Conservation (phyloP, 208 protist species). For the Acanthamoeba castellanii region DNA sequence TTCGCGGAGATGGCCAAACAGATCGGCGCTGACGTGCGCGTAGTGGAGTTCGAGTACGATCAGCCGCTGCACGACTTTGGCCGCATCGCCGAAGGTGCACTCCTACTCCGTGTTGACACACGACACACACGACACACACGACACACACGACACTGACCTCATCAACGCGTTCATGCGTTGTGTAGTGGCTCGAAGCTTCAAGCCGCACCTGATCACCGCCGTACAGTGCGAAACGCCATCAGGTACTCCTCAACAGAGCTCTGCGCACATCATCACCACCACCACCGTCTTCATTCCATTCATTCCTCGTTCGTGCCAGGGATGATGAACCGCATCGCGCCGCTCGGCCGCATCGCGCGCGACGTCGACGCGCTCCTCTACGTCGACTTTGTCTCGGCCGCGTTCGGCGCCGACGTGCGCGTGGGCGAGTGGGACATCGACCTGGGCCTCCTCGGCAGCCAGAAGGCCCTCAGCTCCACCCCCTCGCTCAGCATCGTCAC, state of each 20-base stretch:
- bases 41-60: conserved; percentile 53
- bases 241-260: neutral
- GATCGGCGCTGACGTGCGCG: conserved; percentile 55
- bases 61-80: conserved; percentile 7
- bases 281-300: neutral
- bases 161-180: neutral
- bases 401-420: conserved; percentile 53
- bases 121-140: neutral
- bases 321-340: conserved; percentile 38
- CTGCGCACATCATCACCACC: neutral
- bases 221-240: conserved; percentile 68
- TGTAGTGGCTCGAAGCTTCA: conserved; percentile 2
- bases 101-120: neutral
- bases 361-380: conserved; percentile 65
- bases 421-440: conserved; percentile 69
- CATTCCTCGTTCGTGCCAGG: neutral
- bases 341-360: conserved; percentile 46
- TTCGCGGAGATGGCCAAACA: conserved; percentile 71
- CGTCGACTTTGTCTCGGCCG: conserved; percentile 63
- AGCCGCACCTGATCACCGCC: conserved; percentile 70
- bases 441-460: conserved; percentile 59
- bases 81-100: conserved; percentile 34
- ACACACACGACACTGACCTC: neutral
- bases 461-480: conserved; percentile 44
- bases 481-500: conserved; percentile 63